A percentile compares a stretch with the other conserved stretches of the same genome.
Evolutionary conservation across 2,329 filamentous ascomycete species (phyloP).

Genomic region (Ascochyta clinopodiicola): DNA sequence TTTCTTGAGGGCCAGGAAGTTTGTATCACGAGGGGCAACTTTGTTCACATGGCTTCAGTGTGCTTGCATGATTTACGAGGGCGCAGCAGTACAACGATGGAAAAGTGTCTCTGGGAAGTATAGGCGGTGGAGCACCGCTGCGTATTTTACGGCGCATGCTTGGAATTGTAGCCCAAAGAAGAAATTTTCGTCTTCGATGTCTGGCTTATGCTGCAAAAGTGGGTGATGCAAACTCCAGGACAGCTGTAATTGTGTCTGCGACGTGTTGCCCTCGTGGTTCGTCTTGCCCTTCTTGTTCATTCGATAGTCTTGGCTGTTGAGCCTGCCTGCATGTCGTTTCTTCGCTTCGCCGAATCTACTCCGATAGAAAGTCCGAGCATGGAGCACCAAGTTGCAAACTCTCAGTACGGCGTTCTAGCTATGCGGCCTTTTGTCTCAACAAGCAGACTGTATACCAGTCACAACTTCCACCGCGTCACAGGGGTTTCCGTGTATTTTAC

Average conservation of each 20-base stretch:
- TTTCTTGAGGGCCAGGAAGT: background rate
- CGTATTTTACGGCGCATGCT: background rate
- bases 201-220: too few species aligned
- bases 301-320: background rate
- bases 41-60: background rate
- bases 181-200: background rate
- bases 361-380: slow-evolving; percentile 4
- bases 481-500: background rate
- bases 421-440: background rate
- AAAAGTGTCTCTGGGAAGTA: slow-evolving; percentile 1
- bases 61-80: slow-evolving; percentile 9
- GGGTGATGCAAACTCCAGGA: too few species aligned
- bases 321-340: background rate
- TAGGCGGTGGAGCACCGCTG: background rate
- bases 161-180: slow-evolving; percentile 1
- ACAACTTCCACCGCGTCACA: background rate
- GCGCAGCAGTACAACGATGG: background rate
- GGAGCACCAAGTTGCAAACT: background rate
- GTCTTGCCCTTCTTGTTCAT: too few species aligned
- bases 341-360: slow-evolving; percentile 13
- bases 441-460: background rate
- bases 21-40: background rate
- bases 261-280: too few species aligned
- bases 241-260: too few species aligned
- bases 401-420: background rate